These are phyloP conservation scores for Tylopilus balloui DNA, from an alignment of 768 basidiomycete species.

Conservation along the genomic window DNA sequence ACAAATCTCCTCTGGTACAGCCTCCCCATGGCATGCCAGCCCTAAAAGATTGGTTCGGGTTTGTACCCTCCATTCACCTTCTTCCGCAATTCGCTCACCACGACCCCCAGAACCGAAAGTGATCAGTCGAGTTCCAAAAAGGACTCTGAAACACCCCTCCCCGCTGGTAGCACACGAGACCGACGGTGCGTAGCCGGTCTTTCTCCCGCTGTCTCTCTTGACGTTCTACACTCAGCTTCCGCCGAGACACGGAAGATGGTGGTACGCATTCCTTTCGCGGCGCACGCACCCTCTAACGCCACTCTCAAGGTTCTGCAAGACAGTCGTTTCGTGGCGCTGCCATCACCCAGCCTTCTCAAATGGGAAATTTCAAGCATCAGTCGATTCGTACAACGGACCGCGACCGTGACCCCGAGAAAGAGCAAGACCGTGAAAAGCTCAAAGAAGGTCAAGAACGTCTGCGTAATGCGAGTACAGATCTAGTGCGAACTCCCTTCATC, in stretches of 20 bases:
- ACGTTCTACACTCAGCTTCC: conserved; percentile 47
- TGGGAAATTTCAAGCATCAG: conserved; percentile 92
- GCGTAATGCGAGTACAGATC: conserved; percentile 50
- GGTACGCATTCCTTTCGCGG: conserved; percentile 38
- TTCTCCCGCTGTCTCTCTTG: neutral
- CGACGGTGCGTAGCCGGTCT: conserved; percentile 48
- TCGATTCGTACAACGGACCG: conserved; percentile 67
- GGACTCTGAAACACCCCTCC: conserved; percentile 54
- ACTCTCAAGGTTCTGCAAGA: conserved; percentile 49
- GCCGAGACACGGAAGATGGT: conserved; percentile 72
- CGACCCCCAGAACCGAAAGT: conserved; percentile 43
- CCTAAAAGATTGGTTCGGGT: conserved; percentile 90
- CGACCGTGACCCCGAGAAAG: conserved; percentile 45
- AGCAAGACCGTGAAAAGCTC: conserved; percentile 56
- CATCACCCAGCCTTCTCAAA: conserved; percentile 79
- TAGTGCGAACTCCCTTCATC: neutral
- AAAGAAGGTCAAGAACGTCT: conserved; percentile 77
- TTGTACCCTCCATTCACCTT: conserved; percentile 26
- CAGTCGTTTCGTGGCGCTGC: conserved; percentile 62
- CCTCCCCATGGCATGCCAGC: conserved; percentile 73
- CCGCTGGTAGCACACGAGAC: conserved; percentile 54
- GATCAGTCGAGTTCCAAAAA: conserved; percentile 43
- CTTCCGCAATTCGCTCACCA: conserved; percentile 17
- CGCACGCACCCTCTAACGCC: conserved; percentile 3
- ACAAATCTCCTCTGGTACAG: conserved; percentile 71